Percentiles rank a stretch among this genome's conserved stretches.
These are phyloP conservation scores for Plantago major DNA, from an alignment of 257 asterid species.

Conservation along the genomic window DNA sequence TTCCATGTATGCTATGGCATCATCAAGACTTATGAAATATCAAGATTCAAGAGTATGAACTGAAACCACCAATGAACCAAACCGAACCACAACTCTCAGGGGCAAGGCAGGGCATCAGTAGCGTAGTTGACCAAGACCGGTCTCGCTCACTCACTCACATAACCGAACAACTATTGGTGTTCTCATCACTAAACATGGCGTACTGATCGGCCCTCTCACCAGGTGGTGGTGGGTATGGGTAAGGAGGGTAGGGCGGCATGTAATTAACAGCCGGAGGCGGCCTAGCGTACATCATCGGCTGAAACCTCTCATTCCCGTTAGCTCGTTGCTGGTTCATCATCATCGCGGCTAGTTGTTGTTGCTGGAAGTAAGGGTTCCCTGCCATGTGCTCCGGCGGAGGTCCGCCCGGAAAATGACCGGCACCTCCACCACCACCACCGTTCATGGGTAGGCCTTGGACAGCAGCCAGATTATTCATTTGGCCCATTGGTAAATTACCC, in stretches of 20 bases:
- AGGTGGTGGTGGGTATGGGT: constrained; percentile 60
- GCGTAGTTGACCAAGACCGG: neutral
- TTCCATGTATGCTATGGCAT: constrained; percentile 47
- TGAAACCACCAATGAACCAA: constrained; percentile 12
- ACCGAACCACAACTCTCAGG: constrained; percentile 5
- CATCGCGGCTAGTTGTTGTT: constrained; percentile 70
- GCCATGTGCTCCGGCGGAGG: constrained; percentile 43
- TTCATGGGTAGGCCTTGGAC: constrained; percentile 66
- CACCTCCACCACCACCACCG: constrained; percentile 33
- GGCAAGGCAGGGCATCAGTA: neutral
- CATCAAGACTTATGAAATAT: constrained; percentile 25
- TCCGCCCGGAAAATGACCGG: constrained; percentile 51
- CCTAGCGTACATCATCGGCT: constrained; percentile 97
- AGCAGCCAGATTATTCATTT: constrained; percentile 47
- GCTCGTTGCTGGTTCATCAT: constrained; percentile 95
- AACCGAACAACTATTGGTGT: constrained; percentile 55
- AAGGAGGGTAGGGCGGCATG: constrained; percentile 63
- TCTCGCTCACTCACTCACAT: constrained; percentile 38
- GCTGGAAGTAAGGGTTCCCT: constrained; percentile 64
- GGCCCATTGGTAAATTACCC: constrained; percentile 55
- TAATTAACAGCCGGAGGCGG: constrained; percentile 88
- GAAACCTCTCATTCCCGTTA: constrained; percentile 86
- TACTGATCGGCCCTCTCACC: constrained; percentile 50
- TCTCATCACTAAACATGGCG: constrained; percentile 64
- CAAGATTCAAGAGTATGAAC: constrained; percentile 21